A percentile compares a stretch with the other conserved stretches of the same genome.
These are phyloP conservation scores for Exophiala lecanii-corni DNA, from an alignment of 2,329 filamentous ascomycete genomes.

Conservation along the genomic window DNA sequence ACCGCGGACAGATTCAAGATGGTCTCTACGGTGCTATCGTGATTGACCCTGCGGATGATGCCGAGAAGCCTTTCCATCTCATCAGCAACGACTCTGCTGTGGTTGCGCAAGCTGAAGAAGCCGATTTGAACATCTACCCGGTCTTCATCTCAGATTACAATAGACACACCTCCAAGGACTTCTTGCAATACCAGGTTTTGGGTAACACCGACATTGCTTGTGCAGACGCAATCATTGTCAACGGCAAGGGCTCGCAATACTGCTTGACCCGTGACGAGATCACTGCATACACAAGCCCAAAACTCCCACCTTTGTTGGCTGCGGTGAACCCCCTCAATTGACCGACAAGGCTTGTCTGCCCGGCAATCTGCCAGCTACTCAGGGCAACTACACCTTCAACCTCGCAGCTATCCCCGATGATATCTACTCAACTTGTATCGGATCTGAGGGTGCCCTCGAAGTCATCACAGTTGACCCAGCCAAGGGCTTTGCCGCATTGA, in stretches of 20 bases:
- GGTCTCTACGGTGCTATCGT: constrained; percentile 64
- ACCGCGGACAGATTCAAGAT: constrained; percentile 61
- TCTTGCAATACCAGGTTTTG: constrained; percentile 30
- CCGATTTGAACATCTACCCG: constrained; percentile 46
- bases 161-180: constrained; percentile 49
- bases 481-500: constrained; percentile 35
- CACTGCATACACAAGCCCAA: constrained; percentile 35
- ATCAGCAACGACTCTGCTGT: constrained; percentile 44
- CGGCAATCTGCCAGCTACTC: constrained; percentile 22
- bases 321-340: constrained; percentile 25
- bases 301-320: constrained; percentile 27
- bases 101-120: constrained; percentile 44
- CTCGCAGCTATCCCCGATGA: constrained; percentile 40
- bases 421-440: constrained; percentile 37
- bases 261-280: constrained; percentile 49
- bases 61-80: constrained; percentile 46
- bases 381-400: constrained; percentile 36
- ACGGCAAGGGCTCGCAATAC: constrained; percentile 55
- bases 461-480: constrained; percentile 31
- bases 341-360: constrained; percentile 36
- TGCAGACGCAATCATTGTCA: constrained; percentile 59
- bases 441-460: constrained; percentile 17
- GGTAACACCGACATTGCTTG: constrained; percentile 46
- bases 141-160: constrained; percentile 55
- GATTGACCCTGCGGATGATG: constrained; percentile 41